Base-by-base conservation (phyloP, 177 flowering plant genomes). In the Vitis hybrid region DNA sequence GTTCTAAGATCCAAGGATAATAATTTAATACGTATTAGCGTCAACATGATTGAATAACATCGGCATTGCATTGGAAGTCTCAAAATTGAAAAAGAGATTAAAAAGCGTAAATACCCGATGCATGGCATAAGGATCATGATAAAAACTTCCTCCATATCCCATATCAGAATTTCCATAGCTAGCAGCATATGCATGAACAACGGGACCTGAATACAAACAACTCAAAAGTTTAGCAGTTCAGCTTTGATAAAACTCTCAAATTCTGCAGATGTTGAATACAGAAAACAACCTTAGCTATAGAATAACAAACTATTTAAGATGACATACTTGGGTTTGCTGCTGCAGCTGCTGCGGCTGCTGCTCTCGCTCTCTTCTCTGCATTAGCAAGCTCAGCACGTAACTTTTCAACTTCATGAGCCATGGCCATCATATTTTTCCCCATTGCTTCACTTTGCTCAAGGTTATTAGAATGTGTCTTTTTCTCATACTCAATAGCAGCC, bases 401-500 rank as follows among this genome's bases (percentile, higher is more conserved):
- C 62, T 79, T 89, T 19, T 88, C 87, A 56, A 90, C 65, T 64
- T 90, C 92, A 56, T 72, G 80, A 49, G 81, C 78, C 84, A 93
- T 60, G 50, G 82, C 56, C 16, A 56, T 49, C 83, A 83, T 81
- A 65, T 74, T 80, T 65, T 82, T 85, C 83, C 90, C 92, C 94
- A 91, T 86, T 63, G 70, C 79, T 62, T 80, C 75, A n/a, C 80
- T 57, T 2, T 86, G 87, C 64, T 86, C 85, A 12, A 79, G 82
- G 74, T 91, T 91, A 51, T 65, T 81, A 21, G 79, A 77, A 59
- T 52, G 82, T 13, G 76, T 78, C 78, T 86, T 86, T 72, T 86
- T 91, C 84, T 93, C 98, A 62, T 24, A 65, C 48, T 89, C 92
- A 71, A 92, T 67, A 18, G 94, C 97, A 77, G 84, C 89, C 81